Evolutionary conservation across 257 asterid genomes (phyloP).

Genomic region (Solanum pimpinellifolium): DNA sequence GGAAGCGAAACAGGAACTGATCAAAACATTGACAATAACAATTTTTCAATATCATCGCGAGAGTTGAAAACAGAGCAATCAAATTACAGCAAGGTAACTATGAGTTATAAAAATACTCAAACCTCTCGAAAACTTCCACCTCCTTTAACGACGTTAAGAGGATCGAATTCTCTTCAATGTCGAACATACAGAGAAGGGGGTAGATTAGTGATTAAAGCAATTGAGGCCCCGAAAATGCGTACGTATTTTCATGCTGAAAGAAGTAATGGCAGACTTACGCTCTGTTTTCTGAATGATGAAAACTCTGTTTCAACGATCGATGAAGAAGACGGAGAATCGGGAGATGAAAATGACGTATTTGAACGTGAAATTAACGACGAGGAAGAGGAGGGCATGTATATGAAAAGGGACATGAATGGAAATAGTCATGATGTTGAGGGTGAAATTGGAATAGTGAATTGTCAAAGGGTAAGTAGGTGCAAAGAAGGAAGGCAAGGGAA

Average conservation of each 20-base stretch:
- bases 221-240: constrained; percentile 40
- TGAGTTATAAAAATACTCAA: background rate
- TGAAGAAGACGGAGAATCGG: background rate
- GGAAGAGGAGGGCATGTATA: background rate
- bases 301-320: background rate
- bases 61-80: background rate
- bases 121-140: constrained; percentile 50
- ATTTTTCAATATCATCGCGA: constrained; percentile 19
- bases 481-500: background rate
- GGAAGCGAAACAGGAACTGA: constrained; percentile 79
- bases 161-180: constrained; percentile 42
- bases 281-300: constrained; percentile 14
- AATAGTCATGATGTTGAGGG: constrained; percentile 18
- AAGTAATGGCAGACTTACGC: constrained; percentile 60
- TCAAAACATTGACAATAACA: constrained; percentile 20
- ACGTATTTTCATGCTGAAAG: constrained; percentile 57
- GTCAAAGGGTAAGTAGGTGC: background rate
- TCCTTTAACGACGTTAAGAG: constrained; percentile 59
- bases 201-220: constrained; percentile 57
- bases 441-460: constrained; percentile 37
- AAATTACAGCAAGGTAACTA: background rate
- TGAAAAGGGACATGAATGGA: constrained; percentile 11
- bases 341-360: background rate
- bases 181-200: constrained; percentile 50
- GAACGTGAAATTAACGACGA: constrained; percentile 9